Evolutionary conservation across 2,329 filamentous ascomycete genomes (phyloP).

Genomic region (Fusarium sp.): DNA sequence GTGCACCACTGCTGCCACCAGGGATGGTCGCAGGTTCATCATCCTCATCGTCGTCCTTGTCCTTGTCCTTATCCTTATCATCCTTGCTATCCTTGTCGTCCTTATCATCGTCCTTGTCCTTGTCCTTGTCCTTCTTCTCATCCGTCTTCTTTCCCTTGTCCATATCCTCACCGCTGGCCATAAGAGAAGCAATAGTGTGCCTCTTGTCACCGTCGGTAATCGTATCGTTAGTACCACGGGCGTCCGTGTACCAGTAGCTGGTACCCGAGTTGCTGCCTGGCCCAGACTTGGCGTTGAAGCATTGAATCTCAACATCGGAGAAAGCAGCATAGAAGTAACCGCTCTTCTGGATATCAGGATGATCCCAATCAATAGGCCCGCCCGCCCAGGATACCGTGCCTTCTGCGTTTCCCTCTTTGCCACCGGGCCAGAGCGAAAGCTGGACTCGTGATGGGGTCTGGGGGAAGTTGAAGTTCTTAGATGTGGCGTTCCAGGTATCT

Average conservation of each 20-base stretch:
- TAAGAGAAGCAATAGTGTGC: slow-evolving; percentile 82
- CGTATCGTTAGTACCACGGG: slow-evolving; percentile 78
- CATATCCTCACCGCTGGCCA: slow-evolving; percentile 85
- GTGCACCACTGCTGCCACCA: slow-evolving; percentile 39
- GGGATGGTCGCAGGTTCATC: slow-evolving; percentile 42
- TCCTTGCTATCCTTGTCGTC: slow-evolving; percentile 32
- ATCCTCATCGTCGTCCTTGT: slow-evolving; percentile 26
- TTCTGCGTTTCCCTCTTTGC: slow-evolving; percentile 79
- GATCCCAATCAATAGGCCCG: slow-evolving; percentile 83
- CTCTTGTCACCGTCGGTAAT: slow-evolving; percentile 80
- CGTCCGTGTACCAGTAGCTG: slow-evolving; percentile 81
- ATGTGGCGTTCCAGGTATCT: slow-evolving; percentile 87
- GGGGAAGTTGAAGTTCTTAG: slow-evolving; percentile 86
- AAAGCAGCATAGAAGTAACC: slow-evolving; percentile 92
- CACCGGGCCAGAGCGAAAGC: slow-evolving; percentile 96
- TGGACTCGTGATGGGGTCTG: slow-evolving; percentile 93
- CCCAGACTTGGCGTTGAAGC: slow-evolving; percentile 74
- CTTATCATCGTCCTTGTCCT: slow-evolving; percentile 28
- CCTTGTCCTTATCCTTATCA: slow-evolving; percentile 26
- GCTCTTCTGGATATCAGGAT: slow-evolving; percentile 81
- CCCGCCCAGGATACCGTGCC: slow-evolving; percentile 95
- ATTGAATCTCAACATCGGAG: slow-evolving; percentile 82
- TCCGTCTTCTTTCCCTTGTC: slow-evolving; percentile 56
- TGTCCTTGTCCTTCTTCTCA: slow-evolving; percentile 44
- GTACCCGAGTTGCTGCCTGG: slow-evolving; percentile 78